Evolutionary conservation across 2,329 filamentous ascomycete genomes (phyloP), one percentile per base, ranked within the genome.

Genomic region (Colletotrichum truncatum): DNA sequence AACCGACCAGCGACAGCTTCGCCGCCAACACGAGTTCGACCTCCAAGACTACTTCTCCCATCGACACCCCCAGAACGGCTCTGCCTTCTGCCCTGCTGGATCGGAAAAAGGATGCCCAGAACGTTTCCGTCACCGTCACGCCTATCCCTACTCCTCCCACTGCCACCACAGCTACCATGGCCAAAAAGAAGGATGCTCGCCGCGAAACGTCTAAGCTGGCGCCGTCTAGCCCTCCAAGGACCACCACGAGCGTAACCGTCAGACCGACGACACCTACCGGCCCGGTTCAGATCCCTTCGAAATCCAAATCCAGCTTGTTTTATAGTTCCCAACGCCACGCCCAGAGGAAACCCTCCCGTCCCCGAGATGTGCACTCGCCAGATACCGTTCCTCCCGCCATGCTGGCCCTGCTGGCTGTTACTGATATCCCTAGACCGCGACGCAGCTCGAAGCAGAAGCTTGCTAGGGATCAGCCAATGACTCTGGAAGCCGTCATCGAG

Each of bases 361-460:
- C 76, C 8, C 78, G 76, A 64, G 80, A 84, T 57, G 74, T 79
- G 2, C 83, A 85, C 72, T 83, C 83, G 1, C 82, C 85, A 6
- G 85, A 88, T 62, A 78, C 81, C 14, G 80, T 90, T 21, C 84
- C 88, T 5, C 82, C 87, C 0, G 88, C 87, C 0, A 82, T 90
- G 26, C 87, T 87, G 6, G 86, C 87, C 11, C 78, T 91, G 26
- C 78, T 91, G 32, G 88, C 88, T 30, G 80, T 88, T 56, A 91
- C 88, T 28, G 84, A 82, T 67, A 91, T 91, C 52, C 88, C 86
- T 3, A 80, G 69, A 75, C 83, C 52, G 76, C 81, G 69, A 82
- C 77, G 58, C 73, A 77, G 49, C 76, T 77, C 36, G 14, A 65
- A 51, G 55, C 62, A 66, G 32, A 71, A 73, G 25, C 73, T 71